Base-by-base conservation (phyloP, 345 rosid species). In the Firmiana major region DNA sequence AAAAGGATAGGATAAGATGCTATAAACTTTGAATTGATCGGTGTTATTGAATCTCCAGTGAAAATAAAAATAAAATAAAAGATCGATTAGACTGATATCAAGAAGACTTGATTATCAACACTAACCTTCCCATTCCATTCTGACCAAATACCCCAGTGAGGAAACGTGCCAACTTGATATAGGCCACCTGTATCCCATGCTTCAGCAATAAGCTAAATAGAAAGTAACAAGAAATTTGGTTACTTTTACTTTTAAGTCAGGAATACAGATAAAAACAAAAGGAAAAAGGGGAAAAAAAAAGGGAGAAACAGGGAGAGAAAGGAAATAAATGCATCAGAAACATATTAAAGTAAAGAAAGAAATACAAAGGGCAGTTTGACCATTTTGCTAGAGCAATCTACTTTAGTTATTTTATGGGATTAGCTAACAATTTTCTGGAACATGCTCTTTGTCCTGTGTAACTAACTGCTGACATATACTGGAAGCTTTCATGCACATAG, bases 101-200 rank as follows among this genome's bases (percentile, higher is more conserved):
- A 26, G 55, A 49, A 17, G 19, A 17, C n/a, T 13, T 12, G 0
- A 71, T 60, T 21, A 49, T 24, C 77, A 60, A 53, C 63, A 80
- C 91, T 81, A 64, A 94, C 99, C 98, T 95, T 95, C 73, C 99
- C 99, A 81, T 95, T 95, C 99, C 98, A 95, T 78, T 95, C 99
- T 17, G 97, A 95, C 99, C 99, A 93, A 73, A 92, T 86, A 73
- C 92, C 88, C 99, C 99, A 93, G 82, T 93, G 97, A 71, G 99
- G 98, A 90, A 93, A 95, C 62, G 49, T 81, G 81, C 99, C 99
- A 85, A 95, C 98, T 90, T 93, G 99, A 81, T 95, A 95, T 53
- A 95, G 88, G 74, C 99, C 98, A 83, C 99, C 99, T 15, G 97
- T 75, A 77, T 93, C 98, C 99, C 99, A 95, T 78, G 99, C 97